These are phyloP conservation scores for Coniochaeta pulveracea DNA, from an alignment of 2,329 filamentous ascomycete species.

Conservation along the genomic window DNA sequence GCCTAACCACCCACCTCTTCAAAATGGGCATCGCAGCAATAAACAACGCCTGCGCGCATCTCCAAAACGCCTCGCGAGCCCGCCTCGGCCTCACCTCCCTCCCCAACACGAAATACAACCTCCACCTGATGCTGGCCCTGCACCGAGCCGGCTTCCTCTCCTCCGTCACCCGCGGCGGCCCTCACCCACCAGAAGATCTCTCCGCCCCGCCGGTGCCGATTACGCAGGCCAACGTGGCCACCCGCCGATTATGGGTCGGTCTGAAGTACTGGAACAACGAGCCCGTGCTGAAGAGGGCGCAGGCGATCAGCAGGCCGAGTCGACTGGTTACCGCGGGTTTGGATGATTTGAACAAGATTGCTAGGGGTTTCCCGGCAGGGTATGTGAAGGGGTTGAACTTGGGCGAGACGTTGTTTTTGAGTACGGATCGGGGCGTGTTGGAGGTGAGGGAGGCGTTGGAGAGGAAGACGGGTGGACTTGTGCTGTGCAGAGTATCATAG, in stretches of 20 bases:
- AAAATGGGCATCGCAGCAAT: conserved; percentile 52
- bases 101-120: conserved; percentile 69
- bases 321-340: conserved; percentile 57
- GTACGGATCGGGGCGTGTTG: conserved; percentile 65
- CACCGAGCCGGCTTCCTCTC: conserved; percentile 76
- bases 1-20: no score
- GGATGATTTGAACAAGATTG: conserved; percentile 49
- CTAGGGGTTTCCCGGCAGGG: conserved; percentile 57
- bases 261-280: conserved; percentile 81
- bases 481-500: conserved; percentile 59
- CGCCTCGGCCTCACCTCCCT: conserved; percentile 77
- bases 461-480: conserved; percentile 67
- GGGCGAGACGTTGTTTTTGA: conserved; percentile 74
- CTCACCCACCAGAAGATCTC: conserved; percentile 29
- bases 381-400: conserved; percentile 64
- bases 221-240: conserved; percentile 60
- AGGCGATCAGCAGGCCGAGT: conserved; percentile 62
- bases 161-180: conserved; percentile 62
- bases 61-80: conserved; percentile 81
- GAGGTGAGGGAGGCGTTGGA: conserved; percentile 76
- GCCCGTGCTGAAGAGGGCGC: conserved; percentile 62
- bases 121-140: conserved; percentile 62
- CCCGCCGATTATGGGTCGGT: conserved; percentile 72
- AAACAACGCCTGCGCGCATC: conserved; percentile 74
- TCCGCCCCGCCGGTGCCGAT: conserved; percentile 38